phyloP scores from a whole-genome alignment of 495 filamentous ascomycete species.

The Ramalina intermedia region DNA sequence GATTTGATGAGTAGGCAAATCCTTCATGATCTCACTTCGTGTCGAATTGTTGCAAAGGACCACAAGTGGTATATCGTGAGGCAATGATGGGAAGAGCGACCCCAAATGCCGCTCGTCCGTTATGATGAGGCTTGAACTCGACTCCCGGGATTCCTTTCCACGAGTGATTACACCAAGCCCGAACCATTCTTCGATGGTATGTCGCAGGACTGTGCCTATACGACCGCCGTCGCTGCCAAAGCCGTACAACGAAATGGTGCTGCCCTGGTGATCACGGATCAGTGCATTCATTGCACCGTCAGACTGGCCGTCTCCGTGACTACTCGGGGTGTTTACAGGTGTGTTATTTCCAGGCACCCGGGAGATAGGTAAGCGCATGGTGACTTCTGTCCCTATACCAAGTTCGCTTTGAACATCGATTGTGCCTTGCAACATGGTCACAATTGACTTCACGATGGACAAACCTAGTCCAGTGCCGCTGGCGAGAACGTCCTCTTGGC shows the following conservation, averaged over 20 bases:
- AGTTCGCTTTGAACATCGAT: constrained; percentile 37
- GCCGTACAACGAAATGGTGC: constrained; percentile 19
- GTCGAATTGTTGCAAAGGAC: constrained; percentile 14
- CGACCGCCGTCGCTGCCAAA: constrained; percentile 2
- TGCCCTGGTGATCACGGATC: constrained; percentile 1
- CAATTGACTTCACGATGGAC: constrained; percentile 40
- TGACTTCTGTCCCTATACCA: constrained; percentile 36
- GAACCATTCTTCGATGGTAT: constrained; percentile 31
- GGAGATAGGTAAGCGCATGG: constrained; percentile 31
- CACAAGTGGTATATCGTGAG: constrained; percentile 3
- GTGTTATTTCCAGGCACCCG: constrained; percentile 11
- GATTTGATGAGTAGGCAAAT: constrained; percentile 5
- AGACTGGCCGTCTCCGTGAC: neutral
- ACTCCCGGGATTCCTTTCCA: neutral
- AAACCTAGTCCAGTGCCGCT: constrained; percentile 40
- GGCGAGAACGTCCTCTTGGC: constrained; percentile 35
- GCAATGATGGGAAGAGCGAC: neutral
- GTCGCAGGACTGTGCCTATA: constrained; percentile 11
- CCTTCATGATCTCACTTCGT: constrained; percentile 4
- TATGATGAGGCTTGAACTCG: constrained; percentile 20
- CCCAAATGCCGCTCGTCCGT: constrained; percentile 22
- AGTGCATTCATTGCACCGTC: constrained; percentile 9
- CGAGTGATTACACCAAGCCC: constrained; percentile 17
- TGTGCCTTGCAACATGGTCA: constrained; percentile 36
- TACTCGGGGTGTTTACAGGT: constrained; percentile 13